Evolutionary conservation across 2,329 filamentous ascomycete species (phyloP).

Genomic region (Nemania diffusa): DNA sequence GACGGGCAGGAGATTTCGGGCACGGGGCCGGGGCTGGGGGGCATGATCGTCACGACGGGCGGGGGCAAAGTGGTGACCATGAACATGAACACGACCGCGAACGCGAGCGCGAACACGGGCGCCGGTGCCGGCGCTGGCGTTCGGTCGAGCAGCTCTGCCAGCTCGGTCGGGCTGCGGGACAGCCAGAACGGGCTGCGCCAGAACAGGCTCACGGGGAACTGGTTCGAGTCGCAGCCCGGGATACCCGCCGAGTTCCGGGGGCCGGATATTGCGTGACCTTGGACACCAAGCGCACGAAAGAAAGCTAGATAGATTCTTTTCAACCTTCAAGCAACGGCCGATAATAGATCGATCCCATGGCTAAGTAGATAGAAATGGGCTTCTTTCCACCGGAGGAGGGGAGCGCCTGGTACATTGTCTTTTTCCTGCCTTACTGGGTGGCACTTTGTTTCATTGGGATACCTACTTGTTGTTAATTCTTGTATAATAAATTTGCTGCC

Average conservation of each 20-base stretch:
- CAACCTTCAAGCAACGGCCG: not conserved
- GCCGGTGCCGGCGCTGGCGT: not conserved
- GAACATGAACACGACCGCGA: too few species aligned
- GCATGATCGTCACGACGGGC: constrained; percentile 41
- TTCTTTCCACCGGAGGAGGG: constrained; percentile 2
- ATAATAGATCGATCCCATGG: constrained; percentile 1
- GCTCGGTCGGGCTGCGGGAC: constrained; percentile 41
- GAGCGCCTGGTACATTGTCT: not conserved
- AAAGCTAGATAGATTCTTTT: too few species aligned
- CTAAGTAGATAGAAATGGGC: not conserved
- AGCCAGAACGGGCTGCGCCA: constrained; percentile 48
- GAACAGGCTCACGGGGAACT: constrained; percentile 43
- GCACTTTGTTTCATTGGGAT: not conserved
- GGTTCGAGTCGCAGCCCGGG: constrained; percentile 30
- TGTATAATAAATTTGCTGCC: constrained; percentile 3
- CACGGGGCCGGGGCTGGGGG: constrained; percentile 39
- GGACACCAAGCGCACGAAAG: too few species aligned
- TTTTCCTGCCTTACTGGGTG: constrained; percentile 5
- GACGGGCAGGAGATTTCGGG: constrained; percentile 22
- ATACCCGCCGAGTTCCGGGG: constrained; percentile 36
- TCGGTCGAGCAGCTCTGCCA: constrained; percentile 38
- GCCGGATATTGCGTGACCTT: constrained; percentile 3
- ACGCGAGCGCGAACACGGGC: not conserved
- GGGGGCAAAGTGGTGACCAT: constrained; percentile 13
- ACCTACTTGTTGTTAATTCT: not conserved